Base-by-base conservation (phyloP, 768 basidiomycete species). In the Stropharia rugosoannulata region DNA sequence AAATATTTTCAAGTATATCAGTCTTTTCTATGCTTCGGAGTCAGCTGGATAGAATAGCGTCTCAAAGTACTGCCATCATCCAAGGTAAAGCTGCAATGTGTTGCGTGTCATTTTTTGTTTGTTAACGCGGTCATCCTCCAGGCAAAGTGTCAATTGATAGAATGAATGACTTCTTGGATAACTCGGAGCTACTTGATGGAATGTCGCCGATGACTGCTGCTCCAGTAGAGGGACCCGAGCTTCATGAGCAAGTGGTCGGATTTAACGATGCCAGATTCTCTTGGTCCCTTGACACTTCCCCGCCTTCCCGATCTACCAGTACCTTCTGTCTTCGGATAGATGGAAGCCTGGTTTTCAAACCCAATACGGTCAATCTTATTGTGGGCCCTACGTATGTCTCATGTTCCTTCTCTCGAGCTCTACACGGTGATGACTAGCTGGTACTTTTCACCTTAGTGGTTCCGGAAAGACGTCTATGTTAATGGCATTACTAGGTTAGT, bases 101-200 rank as follows among this genome's bases (percentile, higher is more conserved):
- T 5, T 48, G 44, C 37, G 47, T 39, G 44, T 15, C 5, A 29
- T 18, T 2, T 15, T 2, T 2, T n/a, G n/a, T n/a, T 15, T 35
- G 18, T 13, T 13, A 27, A 40, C 16, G 40, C 15, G 29, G 6
- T 39, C 22, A 9, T 2, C 18, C 35, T 37, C 59, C 68, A 68
- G 84, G 78, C 48, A 85, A 84, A 67, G 87, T 91, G 4, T 87
- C 87, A 2, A 61, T 90, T 5, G 80, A 83, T 53, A 80, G 89
- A 62, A 59, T 79, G 1, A 60, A 75, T 16, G 67, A 74, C 36
- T 79, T 78, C 59, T 59, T 80, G 41, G 64, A 69, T 37, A 48
- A 79, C 72, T 80, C 82, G 3, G 81, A 83, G 55, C 68, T 83
- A 4, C 59, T 84, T 18, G 81, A 82, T 54, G 49, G 62, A 0